These are phyloP conservation scores for Dichotomopilus funicola DNA, from an alignment of 2,329 filamentous ascomycete genomes.

Conservation along the genomic window DNA sequence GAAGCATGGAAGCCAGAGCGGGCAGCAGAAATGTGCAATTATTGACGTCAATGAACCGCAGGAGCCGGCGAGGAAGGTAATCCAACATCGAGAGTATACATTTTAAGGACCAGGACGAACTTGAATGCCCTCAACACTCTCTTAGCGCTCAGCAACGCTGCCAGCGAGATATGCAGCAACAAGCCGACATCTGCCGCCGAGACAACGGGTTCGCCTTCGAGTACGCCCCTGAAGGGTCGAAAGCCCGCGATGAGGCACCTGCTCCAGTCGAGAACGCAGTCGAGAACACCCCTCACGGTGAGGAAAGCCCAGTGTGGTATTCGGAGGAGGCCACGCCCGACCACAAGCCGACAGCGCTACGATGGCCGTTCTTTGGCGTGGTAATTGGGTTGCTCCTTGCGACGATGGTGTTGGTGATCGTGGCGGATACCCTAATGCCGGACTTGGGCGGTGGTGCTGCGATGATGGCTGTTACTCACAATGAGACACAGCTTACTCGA, in stretches of 20 bases:
- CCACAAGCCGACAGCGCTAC: conserved; percentile 30
- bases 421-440: conserved; percentile 27
- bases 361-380: conserved; percentile 29
- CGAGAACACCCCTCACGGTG: conserved; percentile 2
- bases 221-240: conserved; percentile 28
- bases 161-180: conserved; percentile 18
- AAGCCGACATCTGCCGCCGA: not conserved
- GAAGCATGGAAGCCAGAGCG: too few species aligned
- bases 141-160: not conserved
- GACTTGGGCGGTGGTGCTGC: conserved; percentile 27
- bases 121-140: too few species aligned
- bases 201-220: conserved; percentile 24
- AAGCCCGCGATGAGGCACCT: conserved; percentile 23
- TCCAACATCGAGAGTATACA: too few species aligned
- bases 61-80: too few species aligned
- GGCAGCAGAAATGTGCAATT: too few species aligned
- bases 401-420: conserved; percentile 27
- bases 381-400: conserved; percentile 24
- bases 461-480: conserved; percentile 19
- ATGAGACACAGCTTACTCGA: conserved; percentile 9
- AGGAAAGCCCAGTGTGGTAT: conserved; percentile 8
- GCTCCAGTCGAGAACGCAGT: not conserved
- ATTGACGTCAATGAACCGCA: too few species aligned
- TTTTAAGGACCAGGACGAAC: too few species aligned
- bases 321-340: conserved; percentile 15